Evolutionary conservation across 306 rosid species (phyloP), one percentile per base, ranked within the genome.

Genomic region (Ormosia semicastrata): DNA sequence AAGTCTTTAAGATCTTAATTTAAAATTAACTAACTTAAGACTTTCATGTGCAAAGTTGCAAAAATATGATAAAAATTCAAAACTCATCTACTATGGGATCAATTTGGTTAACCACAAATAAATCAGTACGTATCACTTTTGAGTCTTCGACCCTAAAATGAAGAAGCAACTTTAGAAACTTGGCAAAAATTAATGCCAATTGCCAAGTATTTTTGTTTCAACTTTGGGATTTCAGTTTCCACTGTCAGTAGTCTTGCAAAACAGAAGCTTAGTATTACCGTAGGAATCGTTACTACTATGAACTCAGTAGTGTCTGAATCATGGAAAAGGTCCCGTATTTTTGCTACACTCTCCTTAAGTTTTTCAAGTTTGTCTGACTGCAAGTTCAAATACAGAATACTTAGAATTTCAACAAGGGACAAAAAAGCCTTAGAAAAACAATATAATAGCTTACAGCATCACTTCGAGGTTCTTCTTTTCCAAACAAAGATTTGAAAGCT

Each of bases 201-300:
- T 24, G 13, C 58, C 40, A 17, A 39, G 14, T 37, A 43, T 40
- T 33, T 54, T 43, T 59, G n/a, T 44, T 40, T 50, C 49, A 79
- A 7, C 54, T 10, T 58, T 11, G 37, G 2, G 2, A 18, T 49
- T 82, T 76, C 70, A 57, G 18, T 69, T 68, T 44, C 59, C 15
- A 53, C 67, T 29, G n/a, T 66, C 37, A 80, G 41, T 6, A 71
- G 7, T 60, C 57, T 40, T 17, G 56, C 33, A 34, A 68, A 66
- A 47, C 29, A 77, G 65, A 72, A 72, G 60, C 12, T 74, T 66
- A 50, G 49, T 66, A 76, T 78, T 90, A 92, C 98, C 82, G 98
- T 94, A 41, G 98, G 98, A 82, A 92, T 94, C 5, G 98, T 94
- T 46, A 94, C 98, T 53, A 94, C 90, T 79, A 94, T 91, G 76